A percentile compares a stretch with the other conserved stretches of the same genome.
phyloP scores from a whole-genome alignment of 371 early-diverging fungal species.

The Apophysomyces trapeziformis region DNA sequence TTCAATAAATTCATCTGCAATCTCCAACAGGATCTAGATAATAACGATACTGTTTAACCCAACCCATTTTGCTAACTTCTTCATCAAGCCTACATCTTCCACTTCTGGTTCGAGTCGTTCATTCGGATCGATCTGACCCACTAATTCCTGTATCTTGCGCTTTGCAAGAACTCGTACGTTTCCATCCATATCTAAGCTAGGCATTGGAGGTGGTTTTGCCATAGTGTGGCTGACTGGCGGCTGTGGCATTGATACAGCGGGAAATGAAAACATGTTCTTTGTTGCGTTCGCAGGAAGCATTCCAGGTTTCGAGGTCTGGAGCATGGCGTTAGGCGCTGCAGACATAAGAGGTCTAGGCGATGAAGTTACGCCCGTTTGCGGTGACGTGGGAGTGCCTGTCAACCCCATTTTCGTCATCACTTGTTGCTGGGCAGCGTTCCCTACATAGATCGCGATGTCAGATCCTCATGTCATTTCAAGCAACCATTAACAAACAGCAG shows the following conservation, averaged over 20 bases:
- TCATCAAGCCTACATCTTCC: slow-evolving; percentile 70
- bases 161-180: slow-evolving; percentile 65
- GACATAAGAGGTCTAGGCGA: slow-evolving; percentile 7
- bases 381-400: slow-evolving; percentile 16
- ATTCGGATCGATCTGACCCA: slow-evolving; percentile 85
- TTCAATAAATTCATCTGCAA: slow-evolving; percentile 94
- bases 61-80: not conserved
- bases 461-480: not conserved
- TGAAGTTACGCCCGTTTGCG: slow-evolving; percentile 18
- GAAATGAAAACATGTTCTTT: slow-evolving; percentile 17
- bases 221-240: slow-evolving; percentile 1
- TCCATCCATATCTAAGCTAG: slow-evolving; percentile 34
- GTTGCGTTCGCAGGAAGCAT: slow-evolving; percentile 20
- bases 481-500: not conserved
- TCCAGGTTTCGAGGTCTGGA: slow-evolving; percentile 19
- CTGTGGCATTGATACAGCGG: slow-evolving; percentile 15
- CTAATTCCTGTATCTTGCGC: slow-evolving; percentile 87
- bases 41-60: not conserved
- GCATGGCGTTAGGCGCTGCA: slow-evolving; percentile 16
- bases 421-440: slow-evolving; percentile 18
- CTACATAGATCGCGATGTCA: not conserved
- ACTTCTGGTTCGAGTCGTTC: slow-evolving; percentile 89
- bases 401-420: slow-evolving; percentile 23
- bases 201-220: slow-evolving; percentile 4
- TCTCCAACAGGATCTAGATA: slow-evolving; percentile 76